Evolutionary conservation across 2,329 filamentous ascomycete species (phyloP), one percentile per base, ranked within the genome.

Genomic region (Endocalyx cinctus): DNA sequence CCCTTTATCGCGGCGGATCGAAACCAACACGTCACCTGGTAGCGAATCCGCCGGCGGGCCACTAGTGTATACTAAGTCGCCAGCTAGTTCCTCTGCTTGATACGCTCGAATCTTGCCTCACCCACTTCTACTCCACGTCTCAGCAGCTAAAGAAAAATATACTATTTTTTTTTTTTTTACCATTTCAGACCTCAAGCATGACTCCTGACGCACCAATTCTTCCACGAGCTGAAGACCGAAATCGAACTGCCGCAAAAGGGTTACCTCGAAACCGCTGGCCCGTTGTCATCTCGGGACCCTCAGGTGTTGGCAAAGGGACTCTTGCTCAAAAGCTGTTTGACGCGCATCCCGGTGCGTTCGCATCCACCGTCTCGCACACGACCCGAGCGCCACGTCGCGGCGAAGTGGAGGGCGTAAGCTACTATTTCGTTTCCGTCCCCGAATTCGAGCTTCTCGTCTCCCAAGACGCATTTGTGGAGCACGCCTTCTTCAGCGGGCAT

Each of bases 221-320:
- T 34, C 17, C 31, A 23, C 30, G 17, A 37, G 35, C 20, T 25
- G 19, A 34, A 33, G 35, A 33, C 17, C 35, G 33, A 31, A 26
- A 33, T 26, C 35, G 17, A 37, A 37, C 16, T 37, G 16, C 18
- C n/a, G n/a, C n/a, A n/a, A n/a, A n/a, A n/a, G 32, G 29, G 23
- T 27, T 25, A 18, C 33, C 14, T 29, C 31, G 19, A 11, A 30
- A 36, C 26, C 37, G 20, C 29, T 23, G 23, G 33, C 38, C 38
- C 14, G 30, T 40, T 23, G 31, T 40, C 5, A 40, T 37, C 19
- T 40, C 38, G 4, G 35, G 35, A 15, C 31, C 35, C 31, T 38
- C 35, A 27, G 38, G 38, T 15, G 31, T 41, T 14, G 38, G 35
- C 35, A 41, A 41, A 31, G 32, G 28, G 27, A 41, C 35, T 17